Evolutionary conservation across 371 early-diverging fungal genomes (phyloP).

Genomic region (Mucor plumbeus): DNA sequence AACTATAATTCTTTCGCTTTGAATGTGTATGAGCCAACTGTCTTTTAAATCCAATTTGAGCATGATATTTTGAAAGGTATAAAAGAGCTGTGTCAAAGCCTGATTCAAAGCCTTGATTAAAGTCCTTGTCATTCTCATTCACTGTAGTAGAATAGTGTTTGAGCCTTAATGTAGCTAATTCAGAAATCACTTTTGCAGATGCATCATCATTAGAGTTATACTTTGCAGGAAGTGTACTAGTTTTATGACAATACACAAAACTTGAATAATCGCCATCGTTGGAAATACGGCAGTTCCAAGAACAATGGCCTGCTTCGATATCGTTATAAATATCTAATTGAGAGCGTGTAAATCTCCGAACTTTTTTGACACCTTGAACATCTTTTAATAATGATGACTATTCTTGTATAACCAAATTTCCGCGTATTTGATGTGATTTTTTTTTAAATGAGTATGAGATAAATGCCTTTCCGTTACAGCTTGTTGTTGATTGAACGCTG

Average conservation of each 20-base stretch:
- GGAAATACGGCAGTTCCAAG: constrained; percentile 40
- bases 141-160: not conserved
- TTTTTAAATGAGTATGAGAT: not conserved
- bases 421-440: not conserved
- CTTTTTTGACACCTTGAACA: not conserved
- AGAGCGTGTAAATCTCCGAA: not conserved
- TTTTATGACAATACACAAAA: constrained; percentile 34
- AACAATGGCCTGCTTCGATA: constrained; percentile 32
- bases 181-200: not conserved
- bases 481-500: not conserved
- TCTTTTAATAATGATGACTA: not conserved
- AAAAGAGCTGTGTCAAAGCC: not conserved
- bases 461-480: not conserved
- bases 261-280: constrained; percentile 41
- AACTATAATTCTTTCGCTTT: not conserved
- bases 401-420: not conserved
- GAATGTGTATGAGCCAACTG: not conserved
- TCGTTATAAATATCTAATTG: constrained; percentile 22
- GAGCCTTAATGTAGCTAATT: not conserved
- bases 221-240: not conserved
- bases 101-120: not conserved
- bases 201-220: not conserved
- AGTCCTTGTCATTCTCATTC: not conserved
- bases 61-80: not conserved
- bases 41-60: not conserved